phyloP scores from a whole-genome alignment of 768 basidiomycete genomes.

The Termitomyces sp. region DNA sequence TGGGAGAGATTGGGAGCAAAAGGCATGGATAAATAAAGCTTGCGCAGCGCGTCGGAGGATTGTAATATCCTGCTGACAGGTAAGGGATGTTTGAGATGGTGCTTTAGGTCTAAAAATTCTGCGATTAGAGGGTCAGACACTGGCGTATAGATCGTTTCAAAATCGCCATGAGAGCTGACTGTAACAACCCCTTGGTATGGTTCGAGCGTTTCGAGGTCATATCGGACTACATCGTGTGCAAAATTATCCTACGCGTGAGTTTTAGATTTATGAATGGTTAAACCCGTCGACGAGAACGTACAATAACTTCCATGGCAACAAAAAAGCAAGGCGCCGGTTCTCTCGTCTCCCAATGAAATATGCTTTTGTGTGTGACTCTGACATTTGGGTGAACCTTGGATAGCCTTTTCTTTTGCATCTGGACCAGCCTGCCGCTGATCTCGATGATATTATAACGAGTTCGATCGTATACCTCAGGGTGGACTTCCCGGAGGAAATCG shows the following conservation, averaged over 20 bases:
- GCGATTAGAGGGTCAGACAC: constrained; percentile 81
- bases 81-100: constrained; percentile 48
- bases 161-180: constrained; percentile 77
- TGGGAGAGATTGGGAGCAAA: constrained; percentile 85
- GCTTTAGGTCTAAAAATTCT: constrained; percentile 70
- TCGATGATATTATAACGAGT: constrained; percentile 94
- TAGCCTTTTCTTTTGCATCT: constrained; percentile 66
- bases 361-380: constrained; percentile 65
- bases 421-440: constrained; percentile 77
- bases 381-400: constrained; percentile 59
- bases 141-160: constrained; percentile 74
- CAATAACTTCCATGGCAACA: constrained; percentile 91
- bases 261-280: not conserved
- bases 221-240: constrained; percentile 91
- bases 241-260: constrained; percentile 74
- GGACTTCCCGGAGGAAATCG: constrained; percentile 64
- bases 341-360: constrained; percentile 76
- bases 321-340: constrained; percentile 88
- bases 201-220: constrained; percentile 70
- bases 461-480: constrained; percentile 91
- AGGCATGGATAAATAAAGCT: constrained; percentile 64
- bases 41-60: constrained; percentile 51
- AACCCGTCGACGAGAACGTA: constrained; percentile 33
- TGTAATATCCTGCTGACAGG: constrained; percentile 53
- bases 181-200: constrained; percentile 84